A percentile compares a stretch with the other conserved stretches of the same genome.
These are phyloP conservation scores for Elongisporangium anandrum DNA, from an alignment of 352 stramenopile genomes.

Conservation along the genomic window DNA sequence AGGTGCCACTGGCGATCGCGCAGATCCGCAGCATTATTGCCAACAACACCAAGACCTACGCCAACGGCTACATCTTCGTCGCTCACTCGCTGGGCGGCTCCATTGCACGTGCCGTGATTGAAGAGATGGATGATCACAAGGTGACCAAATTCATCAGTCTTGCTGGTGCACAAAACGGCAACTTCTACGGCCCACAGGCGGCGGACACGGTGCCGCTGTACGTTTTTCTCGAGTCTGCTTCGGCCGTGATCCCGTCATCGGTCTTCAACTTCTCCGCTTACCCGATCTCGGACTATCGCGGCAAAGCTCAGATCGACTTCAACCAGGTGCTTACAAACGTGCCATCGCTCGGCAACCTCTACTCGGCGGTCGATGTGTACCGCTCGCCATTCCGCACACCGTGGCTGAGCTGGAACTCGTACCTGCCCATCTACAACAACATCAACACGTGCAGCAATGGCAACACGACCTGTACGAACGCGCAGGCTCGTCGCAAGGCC, in stretches of 20 bases:
- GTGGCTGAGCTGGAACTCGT: conserved; percentile 28
- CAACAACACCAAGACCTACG: conserved; percentile 22
- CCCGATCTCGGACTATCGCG: conserved; percentile 18
- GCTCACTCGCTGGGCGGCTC: conserved; percentile 43
- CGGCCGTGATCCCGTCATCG: conserved; percentile 19
- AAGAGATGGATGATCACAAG: conserved; percentile 59
- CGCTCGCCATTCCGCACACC: conserved; percentile 16
- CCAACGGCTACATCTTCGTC: conserved; percentile 47
- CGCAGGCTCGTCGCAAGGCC: conserved; percentile 25
- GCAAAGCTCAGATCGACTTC: conserved; percentile 40
- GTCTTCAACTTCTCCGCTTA: conserved; percentile 42
- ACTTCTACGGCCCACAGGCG: conserved; percentile 45
- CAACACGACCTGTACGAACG: conserved; percentile 7
- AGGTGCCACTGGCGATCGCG: conserved; percentile 41
- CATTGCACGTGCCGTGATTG: conserved; percentile 39
- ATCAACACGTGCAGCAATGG: conserved; percentile 6
- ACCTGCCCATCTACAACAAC: conserved; percentile 37
- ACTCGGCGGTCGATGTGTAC: conserved; percentile 29
- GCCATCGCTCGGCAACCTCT: conserved; percentile 17
- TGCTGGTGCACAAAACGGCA: conserved; percentile 42
- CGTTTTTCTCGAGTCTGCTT: conserved; percentile 31
- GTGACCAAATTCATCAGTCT: conserved; percentile 46
- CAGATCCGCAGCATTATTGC: conserved; percentile 28
- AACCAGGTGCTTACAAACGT: conserved; percentile 16
- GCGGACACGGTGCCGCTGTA: conserved; percentile 27